A percentile compares a stretch with the other conserved stretches of the same genome.
Evolutionary conservation across 176 grass and related monocot genomes (phyloP).

Genomic region (Bolboschoenus planiculmis): DNA sequence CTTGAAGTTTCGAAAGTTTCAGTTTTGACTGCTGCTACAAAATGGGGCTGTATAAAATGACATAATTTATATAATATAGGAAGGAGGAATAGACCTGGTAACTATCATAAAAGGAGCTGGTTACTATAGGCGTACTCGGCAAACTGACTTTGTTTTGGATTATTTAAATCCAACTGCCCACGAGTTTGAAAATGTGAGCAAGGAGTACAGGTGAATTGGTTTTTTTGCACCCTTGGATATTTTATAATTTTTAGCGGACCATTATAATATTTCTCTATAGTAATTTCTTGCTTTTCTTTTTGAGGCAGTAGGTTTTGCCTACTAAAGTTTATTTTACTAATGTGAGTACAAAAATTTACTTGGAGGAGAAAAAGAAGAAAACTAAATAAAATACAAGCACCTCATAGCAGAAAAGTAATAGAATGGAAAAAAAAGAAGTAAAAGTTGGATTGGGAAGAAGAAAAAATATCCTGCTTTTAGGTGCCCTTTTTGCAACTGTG

Average conservation of each 20-base stretch:
- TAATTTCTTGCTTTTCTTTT: not conserved
- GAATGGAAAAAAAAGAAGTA: not conserved
- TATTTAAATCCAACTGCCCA: conserved; percentile 52
- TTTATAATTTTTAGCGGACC: not conserved
- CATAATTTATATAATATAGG: conserved; percentile 31
- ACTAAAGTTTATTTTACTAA: not conserved
- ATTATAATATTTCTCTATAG: not conserved
- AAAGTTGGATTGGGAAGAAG: not conserved
- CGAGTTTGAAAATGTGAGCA: conserved; percentile 37
- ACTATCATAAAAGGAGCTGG: conserved; percentile 69
- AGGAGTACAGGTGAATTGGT: conserved; percentile 39
- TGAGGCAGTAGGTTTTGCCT: not conserved
- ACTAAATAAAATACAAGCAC: not conserved
- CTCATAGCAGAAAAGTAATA: not conserved
- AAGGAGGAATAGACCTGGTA: conserved; percentile 58
- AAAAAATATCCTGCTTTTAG: not conserved
- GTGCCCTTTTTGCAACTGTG: not conserved
- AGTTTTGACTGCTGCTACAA: not conserved
- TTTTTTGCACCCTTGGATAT: not conserved
- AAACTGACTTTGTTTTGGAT: conserved; percentile 55
- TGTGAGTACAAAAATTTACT: not conserved
- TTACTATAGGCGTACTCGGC: conserved; percentile 59
- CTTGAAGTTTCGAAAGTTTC: not conserved
- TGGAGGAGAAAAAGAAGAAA: not conserved
- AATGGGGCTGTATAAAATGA: not conserved